Evolutionary conservation across 2,329 filamentous ascomycete genomes (phyloP), one percentile per base, ranked within the genome.

Genomic region (Coccinonectria pachysandricola): DNA sequence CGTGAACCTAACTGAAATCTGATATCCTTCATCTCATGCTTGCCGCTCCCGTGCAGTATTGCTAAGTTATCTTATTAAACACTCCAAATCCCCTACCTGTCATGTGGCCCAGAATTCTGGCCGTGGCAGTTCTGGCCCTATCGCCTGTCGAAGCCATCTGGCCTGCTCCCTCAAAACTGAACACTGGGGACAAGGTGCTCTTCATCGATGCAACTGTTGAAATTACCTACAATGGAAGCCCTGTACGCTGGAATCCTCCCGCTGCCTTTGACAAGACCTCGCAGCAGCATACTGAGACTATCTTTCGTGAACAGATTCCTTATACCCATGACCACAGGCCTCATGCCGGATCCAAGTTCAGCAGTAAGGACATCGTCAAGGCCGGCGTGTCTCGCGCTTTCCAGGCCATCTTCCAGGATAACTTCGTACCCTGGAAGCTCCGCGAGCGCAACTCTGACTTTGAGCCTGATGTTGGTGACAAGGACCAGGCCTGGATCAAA

Each of bases 371-470:
- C 11, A 62, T 78, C 14, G 67, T 78, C 25, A 57, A 64, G 39
- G 64, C 58, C 14, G 74, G 60, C 15, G 56, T 78, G 12, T 62
- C 64, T n/a, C 68, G 79, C 23, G 65, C 78, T 7, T 59, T 76
- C 37, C 53, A 65, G 13, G 70, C 66, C 31, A 72, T 88, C 30
- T 80, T 86, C 53, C 56, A 68, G 14, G 60, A 77, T 32, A 74
- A 71, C 40, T 75, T 87, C 35, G 68, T 84, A 10, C 83, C 84
- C 0, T 91, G 82, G 82, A 85, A 78, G 57, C 70, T 91, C 29
- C 68, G 79, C 36, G 64, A 69, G 13, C 70, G 78, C 17, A 65
- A 75, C 40, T 65, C 68, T 29, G 46, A 69, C 20, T 79, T 73
- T 37, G 80, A 88, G 52, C 82, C 84, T 1, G 49, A 59, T 6